phyloP scores from a whole-genome alignment of 2,329 filamentous ascomycete species.

The Hypoxylon sp. region DNA sequence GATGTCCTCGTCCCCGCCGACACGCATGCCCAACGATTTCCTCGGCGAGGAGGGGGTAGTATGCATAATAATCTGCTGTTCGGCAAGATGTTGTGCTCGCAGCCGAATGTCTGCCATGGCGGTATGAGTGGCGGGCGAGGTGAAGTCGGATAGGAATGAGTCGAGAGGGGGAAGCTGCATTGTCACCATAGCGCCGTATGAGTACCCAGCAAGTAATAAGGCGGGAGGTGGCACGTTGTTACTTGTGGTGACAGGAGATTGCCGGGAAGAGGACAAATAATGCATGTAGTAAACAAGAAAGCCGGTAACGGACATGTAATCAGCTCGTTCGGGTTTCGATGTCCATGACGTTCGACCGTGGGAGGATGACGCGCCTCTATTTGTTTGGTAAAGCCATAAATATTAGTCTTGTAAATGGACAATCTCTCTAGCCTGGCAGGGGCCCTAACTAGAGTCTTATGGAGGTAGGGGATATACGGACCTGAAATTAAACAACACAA shows the following conservation, averaged over 20 bases:
- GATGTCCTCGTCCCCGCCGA: slow-evolving; percentile 65
- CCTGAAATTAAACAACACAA: slow-evolving; percentile 95
- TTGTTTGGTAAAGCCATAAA: slow-evolving; percentile 35
- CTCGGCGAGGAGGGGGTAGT: slow-evolving; percentile 53
- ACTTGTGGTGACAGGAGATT: slow-evolving; percentile 35
- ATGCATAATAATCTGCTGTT: slow-evolving; percentile 69
- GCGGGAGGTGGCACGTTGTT: slow-evolving; percentile 44
- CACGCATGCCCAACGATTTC: slow-evolving; percentile 60
- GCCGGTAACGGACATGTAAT: slow-evolving; percentile 86
- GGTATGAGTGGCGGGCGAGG: slow-evolving; percentile 66
- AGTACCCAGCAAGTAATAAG: slow-evolving; percentile 81
- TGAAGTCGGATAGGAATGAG: slow-evolving; percentile 73
- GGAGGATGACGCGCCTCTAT: slow-evolving; percentile 82
- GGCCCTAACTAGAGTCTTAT: too few relatives aligned
- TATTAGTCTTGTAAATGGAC: not conserved
- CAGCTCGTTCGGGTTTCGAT: slow-evolving; percentile 81
- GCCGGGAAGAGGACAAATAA: slow-evolving; percentile 64
- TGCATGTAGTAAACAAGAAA: slow-evolving; percentile 83
- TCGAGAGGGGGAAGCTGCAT: slow-evolving; percentile 76
- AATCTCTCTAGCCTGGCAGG: not conserved
- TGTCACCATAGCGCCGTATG: slow-evolving; percentile 89
- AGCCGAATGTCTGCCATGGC: slow-evolving; percentile 77
- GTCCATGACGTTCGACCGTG: slow-evolving; percentile 90
- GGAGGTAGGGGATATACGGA: slow-evolving; percentile 19
- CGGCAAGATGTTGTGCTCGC: slow-evolving; percentile 77